Conservation (phyloP, 306 rosid genomes). For the Medicago truncatula region DNA sequence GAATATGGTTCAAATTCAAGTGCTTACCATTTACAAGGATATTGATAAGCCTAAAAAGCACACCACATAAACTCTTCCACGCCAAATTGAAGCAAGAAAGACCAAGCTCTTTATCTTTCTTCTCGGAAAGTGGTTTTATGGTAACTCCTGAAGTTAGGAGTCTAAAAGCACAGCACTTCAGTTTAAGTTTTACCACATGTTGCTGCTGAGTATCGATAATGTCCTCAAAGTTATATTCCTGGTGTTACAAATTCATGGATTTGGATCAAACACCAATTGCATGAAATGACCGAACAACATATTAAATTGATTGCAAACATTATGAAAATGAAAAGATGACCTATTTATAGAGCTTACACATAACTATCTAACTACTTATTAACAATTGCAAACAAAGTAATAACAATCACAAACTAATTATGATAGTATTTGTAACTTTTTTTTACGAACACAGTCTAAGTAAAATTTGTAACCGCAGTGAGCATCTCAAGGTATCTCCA, state of each 20-base stretch:
- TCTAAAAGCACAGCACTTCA: slow-evolving; percentile 9
- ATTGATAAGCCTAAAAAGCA: not conserved
- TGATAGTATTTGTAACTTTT: too few species aligned
- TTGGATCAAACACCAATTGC: not conserved
- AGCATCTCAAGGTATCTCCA: too few species aligned
- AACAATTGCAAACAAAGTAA: too few species aligned
- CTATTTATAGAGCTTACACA: too few species aligned
- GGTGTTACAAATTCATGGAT: not conserved
- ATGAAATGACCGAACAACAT: too few species aligned
- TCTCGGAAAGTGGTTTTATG: not conserved
- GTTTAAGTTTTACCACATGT: not conserved
- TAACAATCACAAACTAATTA: too few species aligned
- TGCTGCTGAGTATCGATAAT: not conserved
- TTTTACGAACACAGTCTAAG: too few species aligned
- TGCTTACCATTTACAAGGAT: not conserved
- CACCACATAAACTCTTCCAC: not conserved
- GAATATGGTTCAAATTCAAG: not conserved
- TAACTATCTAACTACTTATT: too few species aligned
- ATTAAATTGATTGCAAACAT: not conserved
- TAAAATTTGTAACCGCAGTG: too few species aligned
- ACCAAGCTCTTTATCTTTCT: not conserved
- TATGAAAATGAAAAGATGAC: too few species aligned
- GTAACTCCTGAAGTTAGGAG: slow-evolving; percentile 10
- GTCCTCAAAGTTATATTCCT: not conserved
- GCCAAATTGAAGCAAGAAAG: not conserved